phyloP scores from a whole-genome alignment of 805 yeast species.

The Yamadazyma takamatsuzukensis region DNA sequence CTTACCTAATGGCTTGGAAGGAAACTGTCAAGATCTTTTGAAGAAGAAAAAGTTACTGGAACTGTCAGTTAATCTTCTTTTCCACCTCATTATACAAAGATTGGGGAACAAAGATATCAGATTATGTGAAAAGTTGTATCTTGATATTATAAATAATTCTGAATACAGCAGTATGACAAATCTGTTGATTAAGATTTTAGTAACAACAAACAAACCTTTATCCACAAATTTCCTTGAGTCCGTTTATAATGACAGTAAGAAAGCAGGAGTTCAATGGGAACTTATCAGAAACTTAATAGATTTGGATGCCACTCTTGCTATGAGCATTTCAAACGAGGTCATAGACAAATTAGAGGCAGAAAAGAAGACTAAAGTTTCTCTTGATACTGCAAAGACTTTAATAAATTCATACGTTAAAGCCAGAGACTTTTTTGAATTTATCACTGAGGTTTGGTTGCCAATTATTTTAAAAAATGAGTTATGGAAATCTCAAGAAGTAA shows the following conservation, averaged over 20 bases:
- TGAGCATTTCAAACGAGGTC: slow-evolving; percentile 23
- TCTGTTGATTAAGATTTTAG: slow-evolving; percentile 43
- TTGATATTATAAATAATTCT: slow-evolving; percentile 28
- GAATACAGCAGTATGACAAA: slow-evolving; percentile 39
- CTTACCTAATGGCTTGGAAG: slow-evolving; percentile 15
- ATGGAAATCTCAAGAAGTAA: slow-evolving; percentile 26
- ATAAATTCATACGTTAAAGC: slow-evolving; percentile 49
- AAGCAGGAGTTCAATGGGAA: slow-evolving; percentile 34
- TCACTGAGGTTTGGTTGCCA: slow-evolving; percentile 40
- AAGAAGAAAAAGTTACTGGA: slow-evolving; percentile 13
- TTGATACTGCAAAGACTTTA: slow-evolving; percentile 26
- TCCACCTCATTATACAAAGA: slow-evolving; percentile 22
- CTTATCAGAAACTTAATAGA: slow-evolving; percentile 46
- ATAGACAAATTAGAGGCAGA: slow-evolving; percentile 2
- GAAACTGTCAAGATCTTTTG: slow-evolving; percentile 28
- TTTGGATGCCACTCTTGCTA: slow-evolving; percentile 59
- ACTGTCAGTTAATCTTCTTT: slow-evolving; percentile 17
- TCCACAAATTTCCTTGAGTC: slow-evolving; percentile 48
- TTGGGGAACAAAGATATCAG: slow-evolving; percentile 30
- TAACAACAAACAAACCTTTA: slow-evolving; percentile 48
- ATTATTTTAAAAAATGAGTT: slow-evolving; percentile 16
- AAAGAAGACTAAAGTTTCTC: not conserved
- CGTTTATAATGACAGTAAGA: slow-evolving; percentile 29
- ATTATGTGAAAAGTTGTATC: slow-evolving; percentile 47
- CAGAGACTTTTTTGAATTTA: slow-evolving; percentile 53